Base-by-base conservation (phyloP, 345 rosid species). In the Populus pruinosa region DNA sequence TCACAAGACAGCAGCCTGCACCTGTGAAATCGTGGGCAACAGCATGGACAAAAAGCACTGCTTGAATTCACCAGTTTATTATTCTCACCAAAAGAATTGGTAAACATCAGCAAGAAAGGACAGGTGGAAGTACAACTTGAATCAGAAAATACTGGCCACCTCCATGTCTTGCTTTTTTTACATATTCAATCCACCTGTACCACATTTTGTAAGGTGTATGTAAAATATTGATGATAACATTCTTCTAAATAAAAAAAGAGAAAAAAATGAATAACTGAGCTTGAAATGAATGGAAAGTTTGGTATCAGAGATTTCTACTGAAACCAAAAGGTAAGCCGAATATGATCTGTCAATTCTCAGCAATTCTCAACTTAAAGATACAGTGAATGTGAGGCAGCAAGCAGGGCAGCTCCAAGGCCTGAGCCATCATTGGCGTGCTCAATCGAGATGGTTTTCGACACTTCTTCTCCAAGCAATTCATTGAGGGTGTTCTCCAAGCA, bases 351-450 rank as follows among this genome's bases (percentile, higher is more conserved):
- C 36, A 56, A 67, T 4, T 23, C 31, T 23, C 31, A 1, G 56
- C 25, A 38, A 38, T 33, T 44, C 55, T 38, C 39, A 27, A 53
- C n/a, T 17, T 66, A 39, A 41, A 71, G 86, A 73, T 90, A 88
- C 79, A 76, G 88, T 71, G 93, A 89, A 59, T 92, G 95, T 6
- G 93, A 88, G 43, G 97, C 97, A 14, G 95, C 93, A 3, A 91
- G 90, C 62, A 92, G 83, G 3, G 94, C 94, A 35, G 94, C 97
- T 67, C 97, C 93, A 16, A 91, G 85, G 25, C 97, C 95, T 12
- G 97, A 93, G 13, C 97, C 97, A 41, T 93, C 97, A 38, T 85
- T 91, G 20, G 94, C 79, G 63, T 83, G 91, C 73, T 79, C 84
- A 17, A 91, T 82, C 17, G 68, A 85, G 6, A 91, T 79, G 77